phyloP scores from a whole-genome alignment of 1,139 yeast species.

The Candida albicans region DNA sequence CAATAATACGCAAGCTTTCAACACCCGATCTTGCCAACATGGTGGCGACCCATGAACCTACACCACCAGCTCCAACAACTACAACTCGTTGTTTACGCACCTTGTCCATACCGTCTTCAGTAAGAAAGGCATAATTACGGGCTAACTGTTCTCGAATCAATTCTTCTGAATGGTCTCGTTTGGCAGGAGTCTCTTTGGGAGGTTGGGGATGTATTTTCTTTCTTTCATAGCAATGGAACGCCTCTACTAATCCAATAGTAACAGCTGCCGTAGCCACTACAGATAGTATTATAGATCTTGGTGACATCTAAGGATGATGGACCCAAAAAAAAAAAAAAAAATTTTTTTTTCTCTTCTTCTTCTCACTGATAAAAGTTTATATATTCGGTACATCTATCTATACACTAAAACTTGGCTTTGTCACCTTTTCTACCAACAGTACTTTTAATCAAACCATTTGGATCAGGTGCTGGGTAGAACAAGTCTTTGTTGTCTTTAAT shows the following conservation, averaged over 20 bases:
- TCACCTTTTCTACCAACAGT: slow-evolving; percentile 66
- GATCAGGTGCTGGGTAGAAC: slow-evolving; percentile 88
- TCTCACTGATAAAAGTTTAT: background rate
- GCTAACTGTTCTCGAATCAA: slow-evolving; percentile 89
- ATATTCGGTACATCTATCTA: background rate
- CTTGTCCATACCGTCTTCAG: slow-evolving; percentile 78
- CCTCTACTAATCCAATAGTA: slow-evolving; percentile 41
- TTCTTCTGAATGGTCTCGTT: slow-evolving; percentile 57
- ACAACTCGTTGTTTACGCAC: slow-evolving; percentile 74
- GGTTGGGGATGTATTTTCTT: slow-evolving; percentile 1
- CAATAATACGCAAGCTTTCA: slow-evolving; percentile 73
- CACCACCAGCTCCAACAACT: slow-evolving; percentile 98
- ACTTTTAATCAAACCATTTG: slow-evolving; percentile 86
- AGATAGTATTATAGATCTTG: slow-evolving; percentile 24
- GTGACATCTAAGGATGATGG: slow-evolving; percentile 10
- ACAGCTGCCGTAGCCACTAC: slow-evolving; percentile 40
- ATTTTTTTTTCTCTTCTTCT: slow-evolving; percentile 1
- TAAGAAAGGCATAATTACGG: slow-evolving; percentile 86
- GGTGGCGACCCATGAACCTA: slow-evolving; percentile 94
- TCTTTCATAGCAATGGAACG: slow-evolving; percentile 31
- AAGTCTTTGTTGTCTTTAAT: slow-evolving; percentile 75
- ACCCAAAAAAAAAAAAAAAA: background rate
- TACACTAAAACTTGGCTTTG: slow-evolving; percentile 37
- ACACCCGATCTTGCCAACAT: slow-evolving; percentile 93
- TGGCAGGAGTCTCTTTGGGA: no score